Conservation (phyloP, 1,284 basidiomycete genomes). For the Golubevia sp. region DNA sequence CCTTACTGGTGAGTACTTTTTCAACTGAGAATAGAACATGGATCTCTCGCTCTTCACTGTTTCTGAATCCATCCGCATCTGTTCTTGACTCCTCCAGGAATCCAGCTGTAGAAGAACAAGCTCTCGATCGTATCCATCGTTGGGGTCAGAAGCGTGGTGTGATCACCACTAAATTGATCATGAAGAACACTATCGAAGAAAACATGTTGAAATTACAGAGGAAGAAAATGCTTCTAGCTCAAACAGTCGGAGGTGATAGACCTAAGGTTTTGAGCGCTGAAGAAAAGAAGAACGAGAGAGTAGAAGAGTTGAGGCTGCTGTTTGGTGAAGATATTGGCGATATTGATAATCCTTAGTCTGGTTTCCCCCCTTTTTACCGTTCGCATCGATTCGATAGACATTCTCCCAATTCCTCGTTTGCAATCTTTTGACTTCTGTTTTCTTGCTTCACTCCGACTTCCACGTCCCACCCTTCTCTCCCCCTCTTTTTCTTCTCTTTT, state of each 20-base stretch:
- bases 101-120: constrained; percentile 57
- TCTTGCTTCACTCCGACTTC: too few species aligned
- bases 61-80: neutral
- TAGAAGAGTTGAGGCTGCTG: constrained; percentile 40
- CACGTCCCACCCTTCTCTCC: too few species aligned
- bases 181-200: constrained; percentile 55
- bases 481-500: too few species aligned
- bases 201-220: constrained; percentile 54
- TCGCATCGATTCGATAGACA: too few species aligned
- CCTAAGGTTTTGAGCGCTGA: constrained; percentile 1
- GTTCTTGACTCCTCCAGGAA: constrained; percentile 19
- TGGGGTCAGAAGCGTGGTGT: constrained; percentile 51
- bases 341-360: too few species aligned
- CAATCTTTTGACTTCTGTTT: too few species aligned
- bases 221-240: constrained; percentile 54
- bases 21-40: too few species aligned
- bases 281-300: constrained; percentile 22
- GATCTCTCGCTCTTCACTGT: neutral
- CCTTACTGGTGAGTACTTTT: constrained; percentile 42
- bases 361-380: too few species aligned
- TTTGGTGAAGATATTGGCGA: constrained; percentile 14
- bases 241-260: constrained; percentile 30
- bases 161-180: constrained; percentile 54
- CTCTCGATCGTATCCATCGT: constrained; percentile 51
- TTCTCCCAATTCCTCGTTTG: too few species aligned